A percentile compares a stretch with the other conserved stretches of the same genome.
Conservation (phyloP, 1,284 basidiomycete species). For the Trametes hirsuta region DNA sequence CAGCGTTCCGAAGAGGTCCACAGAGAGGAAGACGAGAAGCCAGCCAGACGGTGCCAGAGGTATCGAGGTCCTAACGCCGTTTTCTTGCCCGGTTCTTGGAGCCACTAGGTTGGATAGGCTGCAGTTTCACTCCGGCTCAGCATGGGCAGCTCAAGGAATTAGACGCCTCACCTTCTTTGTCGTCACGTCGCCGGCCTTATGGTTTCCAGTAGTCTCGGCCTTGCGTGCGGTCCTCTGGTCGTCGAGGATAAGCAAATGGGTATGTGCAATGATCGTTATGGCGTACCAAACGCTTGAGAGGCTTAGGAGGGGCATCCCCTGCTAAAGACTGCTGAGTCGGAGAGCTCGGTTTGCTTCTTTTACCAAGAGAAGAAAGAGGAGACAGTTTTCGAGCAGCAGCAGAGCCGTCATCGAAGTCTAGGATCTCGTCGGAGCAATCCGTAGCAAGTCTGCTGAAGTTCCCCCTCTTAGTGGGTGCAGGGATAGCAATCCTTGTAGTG, state of each 20-base stretch:
- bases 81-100: conserved; percentile 22
- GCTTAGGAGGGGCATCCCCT: conserved; percentile 7
- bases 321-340: conserved; percentile 3
- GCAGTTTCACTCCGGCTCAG: background rate
- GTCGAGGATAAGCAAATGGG: background rate
- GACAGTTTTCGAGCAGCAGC: background rate
- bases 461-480: conserved; percentile 21
- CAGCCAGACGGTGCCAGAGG: background rate
- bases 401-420: conserved; percentile 32
- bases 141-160: too few relatives aligned
- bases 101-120: conserved; percentile 12
- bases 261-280: background rate
- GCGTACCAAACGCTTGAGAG: conserved; percentile 28
- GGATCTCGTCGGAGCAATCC: conserved; percentile 36
- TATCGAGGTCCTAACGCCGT: conserved; percentile 9
- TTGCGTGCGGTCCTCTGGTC: conserved; percentile 26
- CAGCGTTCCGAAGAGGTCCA: background rate
- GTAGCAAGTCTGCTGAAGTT: conserved; percentile 34
- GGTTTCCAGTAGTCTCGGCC: conserved; percentile 3
- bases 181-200: background rate
- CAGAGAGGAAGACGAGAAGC: background rate
- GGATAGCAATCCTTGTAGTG: background rate
- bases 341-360: conserved; percentile 21
- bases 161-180: conserved; percentile 9
- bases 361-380: conserved; percentile 25